Evolutionary conservation across 192 early-diverging fungal species (phyloP).

Genomic region (Umbelopsis sp.): DNA sequence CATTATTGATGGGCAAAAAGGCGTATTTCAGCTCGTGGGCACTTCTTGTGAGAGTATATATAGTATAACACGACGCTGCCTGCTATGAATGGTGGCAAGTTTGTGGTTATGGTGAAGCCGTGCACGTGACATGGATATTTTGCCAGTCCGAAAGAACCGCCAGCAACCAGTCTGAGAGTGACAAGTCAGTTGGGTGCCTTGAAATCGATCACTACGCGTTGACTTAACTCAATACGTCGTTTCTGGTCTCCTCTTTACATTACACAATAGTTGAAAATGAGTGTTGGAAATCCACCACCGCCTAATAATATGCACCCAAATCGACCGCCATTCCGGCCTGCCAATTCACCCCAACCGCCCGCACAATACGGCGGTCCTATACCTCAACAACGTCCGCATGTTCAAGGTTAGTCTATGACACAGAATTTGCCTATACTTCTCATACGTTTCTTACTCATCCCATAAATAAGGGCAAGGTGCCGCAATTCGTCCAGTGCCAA

Average conservation of each 20-base stretch:
- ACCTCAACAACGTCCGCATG: conserved; percentile 6
- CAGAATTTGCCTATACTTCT: no score
- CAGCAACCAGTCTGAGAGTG: neutral
- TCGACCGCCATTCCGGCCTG: neutral
- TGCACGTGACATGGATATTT: conserved; percentile 1
- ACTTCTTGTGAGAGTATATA: no score
- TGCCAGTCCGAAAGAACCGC: neutral
- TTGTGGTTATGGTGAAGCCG: neutral
- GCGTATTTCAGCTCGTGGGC: no score
- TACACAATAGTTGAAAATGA: neutral
- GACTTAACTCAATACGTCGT: neutral
- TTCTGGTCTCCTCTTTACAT: neutral
- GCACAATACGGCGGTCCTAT: conserved; percentile 7
- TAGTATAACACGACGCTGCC: no score
- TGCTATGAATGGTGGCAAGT: no score
- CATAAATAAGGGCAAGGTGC: neutral
- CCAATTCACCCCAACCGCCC: neutral
- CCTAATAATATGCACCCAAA: neutral
- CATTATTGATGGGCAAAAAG: no score
- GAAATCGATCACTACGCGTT: neutral
- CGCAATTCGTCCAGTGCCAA: neutral
- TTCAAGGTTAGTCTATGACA: neutral
- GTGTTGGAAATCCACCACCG: neutral
- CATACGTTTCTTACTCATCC: no score
- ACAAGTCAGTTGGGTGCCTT: conserved; percentile 9